Base-by-base conservation (phyloP, 306 rosid genomes). In the Carpinus fangiana region DNA sequence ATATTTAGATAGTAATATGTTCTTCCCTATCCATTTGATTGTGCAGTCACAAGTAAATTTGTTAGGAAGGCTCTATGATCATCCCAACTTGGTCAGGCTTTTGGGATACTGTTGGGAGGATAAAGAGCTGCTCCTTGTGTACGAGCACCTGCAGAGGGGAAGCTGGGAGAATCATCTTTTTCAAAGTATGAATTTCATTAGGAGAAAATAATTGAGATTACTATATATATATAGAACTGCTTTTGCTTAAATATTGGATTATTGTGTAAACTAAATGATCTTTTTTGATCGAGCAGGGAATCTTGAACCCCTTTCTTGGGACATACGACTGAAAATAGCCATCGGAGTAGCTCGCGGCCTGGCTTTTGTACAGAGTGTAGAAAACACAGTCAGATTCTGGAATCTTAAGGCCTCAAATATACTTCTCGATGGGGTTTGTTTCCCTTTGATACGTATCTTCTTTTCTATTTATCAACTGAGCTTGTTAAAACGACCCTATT, bases 151-250 rank as follows among this genome's bases (percentile, higher is more conserved):
- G 97, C 84, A 82, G 60, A 89, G 46, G 79, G 98, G 98, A 70
- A 95, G 98, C 89, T 86, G 91, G 90, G 98, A 95, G 88, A 87
- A 82, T 76, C 97, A 92, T 82, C 97, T 95, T 23, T 92, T 95
- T 72, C 79, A 93, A 90, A 88, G 98, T 95, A 91, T 23, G 90
- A 76, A 74, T 55, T 77, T 57, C 34, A 31, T 31, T 57, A 67
- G 70, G 77, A 61, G 53, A 53, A 10, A 83, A 57, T 23, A 83
- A 57, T 23, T 75, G n/a, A 70, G 59, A 62, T 69, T 43, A 23
- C 26, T 2, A 31, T 31, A 1, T 2, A 31, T 31, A 31, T 31
- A 21, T 4, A 2, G 53, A 59, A 53, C 4, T 51, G 45, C 23
- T 41, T 76, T 16, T 50, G 18, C 20, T 5, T 41, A 38, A 38